These are phyloP conservation scores for Venustampulla echinocandica DNA, from an alignment of 495 filamentous ascomycete genomes.

Conservation along the genomic window DNA sequence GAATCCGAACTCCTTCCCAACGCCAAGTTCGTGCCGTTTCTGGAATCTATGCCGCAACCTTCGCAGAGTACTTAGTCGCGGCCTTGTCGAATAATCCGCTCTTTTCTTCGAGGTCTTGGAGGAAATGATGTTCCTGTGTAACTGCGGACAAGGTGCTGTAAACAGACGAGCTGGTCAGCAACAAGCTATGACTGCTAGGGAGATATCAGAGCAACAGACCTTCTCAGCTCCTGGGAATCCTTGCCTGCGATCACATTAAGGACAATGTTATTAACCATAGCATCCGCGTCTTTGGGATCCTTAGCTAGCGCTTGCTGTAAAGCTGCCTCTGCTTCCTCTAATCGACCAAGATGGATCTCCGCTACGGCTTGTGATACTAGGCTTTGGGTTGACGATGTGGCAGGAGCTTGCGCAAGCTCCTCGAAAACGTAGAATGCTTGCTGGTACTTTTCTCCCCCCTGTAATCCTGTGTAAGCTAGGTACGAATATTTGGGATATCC, in stretches of 20 bases:
- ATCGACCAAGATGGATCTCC: conserved; percentile 82
- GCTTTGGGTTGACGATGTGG: conserved; percentile 54
- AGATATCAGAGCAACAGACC: conserved; percentile 34
- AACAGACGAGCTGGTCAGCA: conserved; percentile 18
- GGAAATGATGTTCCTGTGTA: conserved; percentile 53
- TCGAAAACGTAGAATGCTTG: conserved; percentile 97
- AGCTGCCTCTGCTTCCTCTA: conserved; percentile 83
- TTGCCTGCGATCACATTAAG: conserved; percentile 68
- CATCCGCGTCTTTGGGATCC: conserved; percentile 59
- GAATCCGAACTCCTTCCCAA: conserved; percentile 1
- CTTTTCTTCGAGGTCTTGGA: conserved; percentile 68
- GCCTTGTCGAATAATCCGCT: conserved; percentile 69
- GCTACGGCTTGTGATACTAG: conserved; percentile 84
- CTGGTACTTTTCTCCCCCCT: conserved; percentile 96
- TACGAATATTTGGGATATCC: neutral
- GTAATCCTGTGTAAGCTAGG: conserved; percentile 9
- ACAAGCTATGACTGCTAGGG: neutral
- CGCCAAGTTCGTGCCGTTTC: conserved; percentile 12
- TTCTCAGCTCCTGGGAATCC: conserved; percentile 48
- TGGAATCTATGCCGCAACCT: conserved; percentile 33
- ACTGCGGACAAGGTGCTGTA: conserved; percentile 48
- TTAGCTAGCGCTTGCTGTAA: conserved; percentile 70
- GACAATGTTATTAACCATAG: conserved; percentile 75
- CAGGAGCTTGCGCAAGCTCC: conserved; percentile 81
- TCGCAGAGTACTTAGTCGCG: conserved; percentile 67